Percentiles rank a stretch among this genome's conserved stretches.
phyloP scores from a whole-genome alignment of 768 basidiomycete species.

The Clathrus columnatus region DNA sequence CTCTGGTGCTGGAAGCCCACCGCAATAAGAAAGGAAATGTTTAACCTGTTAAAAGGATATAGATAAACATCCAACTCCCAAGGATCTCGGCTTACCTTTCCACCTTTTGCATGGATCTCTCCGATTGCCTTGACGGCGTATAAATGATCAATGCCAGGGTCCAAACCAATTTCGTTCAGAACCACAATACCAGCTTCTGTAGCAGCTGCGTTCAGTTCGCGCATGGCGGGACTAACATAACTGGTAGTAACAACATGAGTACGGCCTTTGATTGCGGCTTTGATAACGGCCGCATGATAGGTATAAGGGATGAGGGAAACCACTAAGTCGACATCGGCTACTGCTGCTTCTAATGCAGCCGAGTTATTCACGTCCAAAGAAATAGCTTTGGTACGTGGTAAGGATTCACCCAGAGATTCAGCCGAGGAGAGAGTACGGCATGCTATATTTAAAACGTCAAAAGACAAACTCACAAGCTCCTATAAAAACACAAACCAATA shows the following conservation, averaged over 20 bases:
- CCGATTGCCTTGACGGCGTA: slow-evolving; percentile 91
- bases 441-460: slow-evolving; percentile 37
- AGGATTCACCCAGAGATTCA: slow-evolving; percentile 52
- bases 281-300: slow-evolving; percentile 81
- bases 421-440: slow-evolving; percentile 83
- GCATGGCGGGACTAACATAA: slow-evolving; percentile 89
- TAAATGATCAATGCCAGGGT: slow-evolving; percentile 90
- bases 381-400: slow-evolving; percentile 63
- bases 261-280: slow-evolving; percentile 82
- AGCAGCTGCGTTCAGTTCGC: slow-evolving; percentile 69
- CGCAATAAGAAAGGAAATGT: slow-evolving; percentile 90
- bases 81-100: slow-evolving; percentile 53
- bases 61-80: slow-evolving; percentile 6
- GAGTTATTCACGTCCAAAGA: slow-evolving; percentile 72
- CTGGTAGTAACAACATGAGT: slow-evolving; percentile 94
- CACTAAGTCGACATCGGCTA: slow-evolving; percentile 85
- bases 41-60: slow-evolving; percentile 47
- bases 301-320: slow-evolving; percentile 97
- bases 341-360: slow-evolving; percentile 64
- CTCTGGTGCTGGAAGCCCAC: slow-evolving; percentile 89
- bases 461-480: background rate
- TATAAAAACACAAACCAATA: slow-evolving; percentile 46
- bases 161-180: slow-evolving; percentile 96
- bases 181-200: slow-evolving; percentile 88
- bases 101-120: slow-evolving; percentile 90